Conservation (phyloP, 139 green algal genomes). For the Chlamydomonas applanata region DNA sequence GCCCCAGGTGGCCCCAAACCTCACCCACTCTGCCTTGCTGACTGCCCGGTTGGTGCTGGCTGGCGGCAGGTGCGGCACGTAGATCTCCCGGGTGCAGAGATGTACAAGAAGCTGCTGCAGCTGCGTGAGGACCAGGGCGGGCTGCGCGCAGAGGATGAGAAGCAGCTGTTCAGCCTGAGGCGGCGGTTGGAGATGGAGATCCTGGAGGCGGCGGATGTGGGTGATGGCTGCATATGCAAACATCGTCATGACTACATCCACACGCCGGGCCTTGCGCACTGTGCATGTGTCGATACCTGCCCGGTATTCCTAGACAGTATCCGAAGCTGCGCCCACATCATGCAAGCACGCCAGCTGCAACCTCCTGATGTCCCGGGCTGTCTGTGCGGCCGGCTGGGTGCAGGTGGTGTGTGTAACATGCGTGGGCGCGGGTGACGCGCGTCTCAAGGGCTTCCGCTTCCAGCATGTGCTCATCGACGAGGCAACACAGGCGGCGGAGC, state of each 20-base stretch:
- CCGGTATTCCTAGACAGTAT: no score
- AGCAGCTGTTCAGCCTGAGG: slow-evolving; percentile 71
- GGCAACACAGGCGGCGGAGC: slow-evolving; percentile 91
- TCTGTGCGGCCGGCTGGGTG: background rate
- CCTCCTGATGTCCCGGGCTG: no score
- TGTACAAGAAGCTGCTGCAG: slow-evolving; percentile 89
- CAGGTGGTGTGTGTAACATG: slow-evolving; percentile 89
- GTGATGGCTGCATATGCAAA: no score
- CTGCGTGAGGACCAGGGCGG: slow-evolving; percentile 76
- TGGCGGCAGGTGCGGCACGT: slow-evolving; percentile 73
- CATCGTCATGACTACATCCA: no score
- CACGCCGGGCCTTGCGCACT: no score
- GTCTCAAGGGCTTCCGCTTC: slow-evolving; percentile 86
- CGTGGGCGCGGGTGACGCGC: slow-evolving; percentile 87
- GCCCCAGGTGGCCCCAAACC: background rate
- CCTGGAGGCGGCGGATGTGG: slow-evolving; percentile 78
- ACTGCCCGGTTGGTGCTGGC: no score
- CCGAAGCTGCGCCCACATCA: no score
- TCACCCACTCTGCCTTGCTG: background rate
- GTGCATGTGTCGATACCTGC: no score
- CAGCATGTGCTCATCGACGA: slow-evolving; percentile 92
- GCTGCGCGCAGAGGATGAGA: slow-evolving; percentile 84
- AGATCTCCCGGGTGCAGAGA: slow-evolving; percentile 64
- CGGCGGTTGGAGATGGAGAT: slow-evolving; percentile 82
- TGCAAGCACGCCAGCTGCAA: no score